Percentiles rank a stretch among this genome's conserved stretches.
These are phyloP conservation scores for Baorangia bicolor DNA, from an alignment of 768 basidiomycete species.

Conservation along the genomic window DNA sequence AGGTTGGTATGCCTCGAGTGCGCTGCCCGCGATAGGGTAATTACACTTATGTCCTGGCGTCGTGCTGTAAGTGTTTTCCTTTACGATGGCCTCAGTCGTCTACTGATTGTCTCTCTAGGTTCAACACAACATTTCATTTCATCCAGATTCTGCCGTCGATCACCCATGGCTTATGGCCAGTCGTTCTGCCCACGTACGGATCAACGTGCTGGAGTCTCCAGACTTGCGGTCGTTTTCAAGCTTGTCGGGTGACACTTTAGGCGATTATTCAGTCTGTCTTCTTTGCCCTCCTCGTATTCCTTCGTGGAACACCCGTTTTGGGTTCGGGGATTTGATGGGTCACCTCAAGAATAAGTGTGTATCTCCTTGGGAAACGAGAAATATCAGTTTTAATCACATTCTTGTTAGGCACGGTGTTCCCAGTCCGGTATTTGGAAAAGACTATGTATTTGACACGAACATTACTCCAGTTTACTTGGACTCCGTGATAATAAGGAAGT, in stretches of 20 bases:
- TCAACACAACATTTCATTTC: conserved; percentile 15
- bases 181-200: not conserved
- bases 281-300: conserved; percentile 28
- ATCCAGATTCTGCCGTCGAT: conserved; percentile 8
- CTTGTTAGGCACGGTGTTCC: conserved; percentile 18
- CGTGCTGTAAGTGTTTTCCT: conserved; percentile 16
- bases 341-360: conserved; percentile 24
- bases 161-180: conserved; percentile 10
- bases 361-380: not conserved
- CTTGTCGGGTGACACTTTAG: not conserved
- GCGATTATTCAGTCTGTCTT: conserved; percentile 25
- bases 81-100: not conserved
- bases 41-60: conserved; percentile 25
- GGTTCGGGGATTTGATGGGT: conserved; percentile 10
- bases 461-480: conserved; percentile 19
- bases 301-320: conserved; percentile 26
- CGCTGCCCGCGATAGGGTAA: not conserved
- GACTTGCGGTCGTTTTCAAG: not conserved
- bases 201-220: not conserved
- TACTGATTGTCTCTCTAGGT: conserved; percentile 12
- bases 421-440: conserved; percentile 13
- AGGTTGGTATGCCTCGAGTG: conserved; percentile 22
- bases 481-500: conserved; percentile 1
- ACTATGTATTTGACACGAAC: conserved; percentile 22
- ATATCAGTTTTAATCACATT: not conserved